Percentiles rank a stretch among this genome's conserved stretches.
phyloP scores from a whole-genome alignment of 768 basidiomycete genomes.

The Austroboletus eburneus region DNA sequence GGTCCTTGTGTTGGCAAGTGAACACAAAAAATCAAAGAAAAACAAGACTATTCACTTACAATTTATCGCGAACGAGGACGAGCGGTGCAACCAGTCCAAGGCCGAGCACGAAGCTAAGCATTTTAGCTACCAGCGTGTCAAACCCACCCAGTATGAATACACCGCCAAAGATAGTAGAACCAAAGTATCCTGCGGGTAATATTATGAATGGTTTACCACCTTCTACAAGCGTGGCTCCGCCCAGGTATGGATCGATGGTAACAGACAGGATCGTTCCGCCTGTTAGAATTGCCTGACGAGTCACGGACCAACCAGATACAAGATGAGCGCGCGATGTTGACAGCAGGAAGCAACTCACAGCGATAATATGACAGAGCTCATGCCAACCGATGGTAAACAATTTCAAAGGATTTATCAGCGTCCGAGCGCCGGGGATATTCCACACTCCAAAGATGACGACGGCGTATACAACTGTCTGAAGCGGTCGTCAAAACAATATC shows the following conservation, averaged over 20 bases:
- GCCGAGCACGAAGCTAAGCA: slow-evolving; percentile 87
- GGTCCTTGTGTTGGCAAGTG: slow-evolving; percentile 50
- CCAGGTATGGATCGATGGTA: slow-evolving; percentile 80
- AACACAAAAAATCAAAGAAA: neutral
- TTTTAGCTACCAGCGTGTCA: slow-evolving; percentile 87
- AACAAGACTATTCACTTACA: slow-evolving; percentile 48
- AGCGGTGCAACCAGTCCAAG: slow-evolving; percentile 84
- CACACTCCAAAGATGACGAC: slow-evolving; percentile 86
- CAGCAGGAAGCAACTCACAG: slow-evolving; percentile 42
- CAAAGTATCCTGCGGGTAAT: slow-evolving; percentile 76
- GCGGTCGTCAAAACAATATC: slow-evolving; percentile 6
- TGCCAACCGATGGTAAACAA: slow-evolving; percentile 88
- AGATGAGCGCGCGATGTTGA: no score
- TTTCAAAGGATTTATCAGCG: slow-evolving; percentile 80
- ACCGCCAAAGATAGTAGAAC: slow-evolving; percentile 77
- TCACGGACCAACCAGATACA: neutral
- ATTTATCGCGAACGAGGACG: slow-evolving; percentile 81
- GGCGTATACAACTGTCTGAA: slow-evolving; percentile 76
- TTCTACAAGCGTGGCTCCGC: slow-evolving; percentile 60
- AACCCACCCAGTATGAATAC: slow-evolving; percentile 82
- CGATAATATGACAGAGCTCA: slow-evolving; percentile 78
- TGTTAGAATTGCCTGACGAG: slow-evolving; percentile 62
- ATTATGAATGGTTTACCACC: slow-evolving; percentile 72
- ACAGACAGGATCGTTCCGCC: slow-evolving; percentile 77
- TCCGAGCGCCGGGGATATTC: slow-evolving; percentile 78